Conservation (phyloP, 2,329 filamentous ascomycete species). For the Penicillium occitanis region DNA sequence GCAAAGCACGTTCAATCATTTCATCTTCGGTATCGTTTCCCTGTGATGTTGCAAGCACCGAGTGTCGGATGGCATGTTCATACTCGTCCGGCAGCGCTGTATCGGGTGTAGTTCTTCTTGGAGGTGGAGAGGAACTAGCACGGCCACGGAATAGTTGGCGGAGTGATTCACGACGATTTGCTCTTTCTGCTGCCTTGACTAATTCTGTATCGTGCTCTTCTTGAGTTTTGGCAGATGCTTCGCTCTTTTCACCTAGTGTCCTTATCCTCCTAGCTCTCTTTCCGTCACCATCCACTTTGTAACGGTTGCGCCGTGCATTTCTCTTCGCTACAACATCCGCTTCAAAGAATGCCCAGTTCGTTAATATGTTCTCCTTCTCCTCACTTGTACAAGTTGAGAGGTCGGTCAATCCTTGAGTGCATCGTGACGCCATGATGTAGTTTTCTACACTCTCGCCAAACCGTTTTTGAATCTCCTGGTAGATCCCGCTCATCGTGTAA, state of each 20-base stretch:
- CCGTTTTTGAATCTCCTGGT: slow-evolving; percentile 71
- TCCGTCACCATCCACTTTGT: slow-evolving; percentile 26
- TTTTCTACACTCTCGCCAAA: slow-evolving; percentile 71
- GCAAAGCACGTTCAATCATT: slow-evolving; percentile 69
- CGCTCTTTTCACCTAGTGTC: neutral
- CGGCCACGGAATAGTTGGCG: slow-evolving; percentile 8
- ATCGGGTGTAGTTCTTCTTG: neutral
- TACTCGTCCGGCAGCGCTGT: slow-evolving; percentile 53
- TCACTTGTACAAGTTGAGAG: slow-evolving; percentile 55
- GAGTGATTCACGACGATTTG: neutral
- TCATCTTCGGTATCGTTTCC: slow-evolving; percentile 70
- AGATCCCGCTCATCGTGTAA: slow-evolving; percentile 78
- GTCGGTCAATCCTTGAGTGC: slow-evolving; percentile 62
- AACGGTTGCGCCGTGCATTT: slow-evolving; percentile 45
- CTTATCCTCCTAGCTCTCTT: neutral
- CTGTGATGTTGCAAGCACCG: slow-evolving; percentile 67
- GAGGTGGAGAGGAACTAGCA: slow-evolving; percentile 12
- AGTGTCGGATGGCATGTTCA: slow-evolving; percentile 69
- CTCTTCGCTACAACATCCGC: slow-evolving; percentile 57
- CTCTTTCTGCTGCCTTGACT: slow-evolving; percentile 14
- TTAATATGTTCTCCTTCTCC: slow-evolving; percentile 65
- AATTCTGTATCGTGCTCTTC: neutral
- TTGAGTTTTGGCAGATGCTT: neutral
- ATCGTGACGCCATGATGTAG: slow-evolving; percentile 75
- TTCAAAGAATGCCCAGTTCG: slow-evolving; percentile 63